Conservation (phyloP, 495 filamentous ascomycete species). For the Mytilinidion resinicola region DNA sequence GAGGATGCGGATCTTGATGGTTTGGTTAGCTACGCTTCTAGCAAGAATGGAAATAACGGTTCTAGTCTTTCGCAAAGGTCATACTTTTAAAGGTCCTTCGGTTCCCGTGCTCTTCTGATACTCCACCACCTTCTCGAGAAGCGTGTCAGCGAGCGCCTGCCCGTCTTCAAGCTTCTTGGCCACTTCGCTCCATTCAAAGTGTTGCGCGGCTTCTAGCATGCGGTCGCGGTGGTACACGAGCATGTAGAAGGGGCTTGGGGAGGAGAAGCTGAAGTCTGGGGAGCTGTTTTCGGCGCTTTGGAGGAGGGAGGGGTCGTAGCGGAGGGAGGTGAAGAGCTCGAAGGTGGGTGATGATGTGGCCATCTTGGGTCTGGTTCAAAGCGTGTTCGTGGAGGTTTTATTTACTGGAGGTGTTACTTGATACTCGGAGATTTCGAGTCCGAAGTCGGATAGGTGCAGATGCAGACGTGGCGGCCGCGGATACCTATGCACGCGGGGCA, state of each 20-base stretch:
- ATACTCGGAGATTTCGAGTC: too few species aligned
- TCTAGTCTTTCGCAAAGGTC: neutral
- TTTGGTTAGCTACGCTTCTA: neutral
- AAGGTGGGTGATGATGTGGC: slow-evolving; percentile 35
- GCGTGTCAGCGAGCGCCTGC: slow-evolving; percentile 33
- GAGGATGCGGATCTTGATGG: slow-evolving; percentile 24
- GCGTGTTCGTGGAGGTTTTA: too few species aligned
- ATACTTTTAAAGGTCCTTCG: slow-evolving; percentile 26
- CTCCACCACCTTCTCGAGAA: slow-evolving; percentile 26
- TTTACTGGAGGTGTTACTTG: too few species aligned
- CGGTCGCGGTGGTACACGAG: slow-evolving; percentile 74
- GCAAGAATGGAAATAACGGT: neutral
- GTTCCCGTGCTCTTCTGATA: slow-evolving; percentile 14
- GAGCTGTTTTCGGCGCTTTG: slow-evolving; percentile 40
- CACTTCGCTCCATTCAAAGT: slow-evolving; percentile 58
- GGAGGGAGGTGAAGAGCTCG: slow-evolving; percentile 65
- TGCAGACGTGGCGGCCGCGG: too few species aligned
- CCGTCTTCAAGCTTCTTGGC: slow-evolving; percentile 40
- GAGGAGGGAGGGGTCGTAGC: slow-evolving; percentile 63
- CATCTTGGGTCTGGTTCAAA: slow-evolving; percentile 10
- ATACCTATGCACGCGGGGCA: too few species aligned
- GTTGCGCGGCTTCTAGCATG: slow-evolving; percentile 63
- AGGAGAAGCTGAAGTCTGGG: slow-evolving; percentile 32
- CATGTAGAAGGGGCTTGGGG: slow-evolving; percentile 71
- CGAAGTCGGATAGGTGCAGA: too few species aligned